These are phyloP conservation scores for Asterophora lycoperdoides DNA, from an alignment of 768 basidiomycete genomes.

Conservation along the genomic window DNA sequence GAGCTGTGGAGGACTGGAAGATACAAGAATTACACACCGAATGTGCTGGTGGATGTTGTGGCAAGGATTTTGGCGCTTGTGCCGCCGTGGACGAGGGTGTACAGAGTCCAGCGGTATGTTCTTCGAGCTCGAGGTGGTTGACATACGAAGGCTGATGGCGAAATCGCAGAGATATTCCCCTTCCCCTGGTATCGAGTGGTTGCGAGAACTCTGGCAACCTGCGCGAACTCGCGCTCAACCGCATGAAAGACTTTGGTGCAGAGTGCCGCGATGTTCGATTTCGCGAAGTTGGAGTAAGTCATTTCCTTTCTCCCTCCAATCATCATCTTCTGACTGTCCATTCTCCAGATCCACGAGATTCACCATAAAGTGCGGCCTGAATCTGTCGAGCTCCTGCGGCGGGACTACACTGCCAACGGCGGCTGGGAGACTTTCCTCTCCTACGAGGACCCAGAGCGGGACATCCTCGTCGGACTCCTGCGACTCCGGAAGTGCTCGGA, in stretches of 20 bases:
- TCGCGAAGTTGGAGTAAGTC: constrained; percentile 92
- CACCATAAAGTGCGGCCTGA: constrained; percentile 97
- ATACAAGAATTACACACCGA: constrained; percentile 99
- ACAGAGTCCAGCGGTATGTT: constrained; percentile 85
- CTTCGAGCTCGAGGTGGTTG: constrained; percentile 2
- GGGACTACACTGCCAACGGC: constrained; percentile 96
- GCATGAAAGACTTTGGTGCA: constrained; percentile 99
- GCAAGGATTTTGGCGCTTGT: constrained; percentile 94
- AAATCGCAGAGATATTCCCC: constrained; percentile 79
- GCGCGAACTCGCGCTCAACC: constrained; percentile 89
- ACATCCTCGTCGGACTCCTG: constrained; percentile 92
- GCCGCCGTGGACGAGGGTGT: constrained; percentile 98
- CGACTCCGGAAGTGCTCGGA: constrained; percentile 93
- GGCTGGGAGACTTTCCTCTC: constrained; percentile 99
- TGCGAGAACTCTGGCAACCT: constrained; percentile 98
- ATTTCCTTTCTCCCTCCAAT: background rate
- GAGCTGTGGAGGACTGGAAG: constrained; percentile 96
- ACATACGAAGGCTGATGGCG: constrained; percentile 5
- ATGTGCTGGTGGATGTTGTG: constrained; percentile 95
- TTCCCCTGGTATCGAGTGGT: constrained; percentile 93
- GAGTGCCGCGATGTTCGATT: constrained; percentile 97
- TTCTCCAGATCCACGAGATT: constrained; percentile 87
- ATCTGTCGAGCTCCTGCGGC: constrained; percentile 88
- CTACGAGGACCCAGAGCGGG: constrained; percentile 96
- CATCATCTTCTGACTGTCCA: background rate